Conservation (phyloP, 352 stramenopile genomes). For the Globisporangium alternatum region DNA sequence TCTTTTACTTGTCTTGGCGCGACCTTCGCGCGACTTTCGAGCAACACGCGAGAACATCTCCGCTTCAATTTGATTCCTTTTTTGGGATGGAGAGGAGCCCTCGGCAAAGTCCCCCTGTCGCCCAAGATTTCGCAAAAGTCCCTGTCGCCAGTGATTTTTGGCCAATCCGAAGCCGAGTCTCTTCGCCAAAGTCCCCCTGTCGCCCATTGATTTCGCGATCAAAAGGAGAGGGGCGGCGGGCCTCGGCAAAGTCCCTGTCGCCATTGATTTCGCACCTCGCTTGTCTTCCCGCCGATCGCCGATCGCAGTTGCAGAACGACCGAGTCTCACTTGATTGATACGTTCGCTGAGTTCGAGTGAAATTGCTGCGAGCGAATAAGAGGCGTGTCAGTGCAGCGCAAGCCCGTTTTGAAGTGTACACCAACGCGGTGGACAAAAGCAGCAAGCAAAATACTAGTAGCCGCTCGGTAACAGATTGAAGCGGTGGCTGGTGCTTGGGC, state of each 20-base stretch:
- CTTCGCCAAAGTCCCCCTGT: neutral
- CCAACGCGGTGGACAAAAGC: neutral
- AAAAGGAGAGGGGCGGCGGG: neutral
- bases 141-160: neutral
- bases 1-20: neutral
- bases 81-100: conserved; percentile 1
- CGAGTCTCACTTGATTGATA: neutral
- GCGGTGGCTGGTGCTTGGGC: neutral
- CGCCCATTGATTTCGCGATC: neutral
- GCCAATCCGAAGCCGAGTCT: neutral
- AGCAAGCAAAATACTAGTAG: neutral
- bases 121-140: no score
- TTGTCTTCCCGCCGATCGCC: neutral
- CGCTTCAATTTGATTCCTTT: conserved; percentile 3
- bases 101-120: neutral
- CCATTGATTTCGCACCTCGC: conserved; percentile 2
- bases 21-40: neutral
- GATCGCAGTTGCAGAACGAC: neutral
- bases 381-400: neutral
- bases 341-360: neutral
- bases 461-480: neutral
- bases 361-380: neutral
- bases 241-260: neutral
- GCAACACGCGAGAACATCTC: neutral
- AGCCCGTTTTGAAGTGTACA: neutral